Evolutionary conservation across 2,329 filamentous ascomycete species (phyloP).

Genomic region (Aspergillus hiratsukae): DNA sequence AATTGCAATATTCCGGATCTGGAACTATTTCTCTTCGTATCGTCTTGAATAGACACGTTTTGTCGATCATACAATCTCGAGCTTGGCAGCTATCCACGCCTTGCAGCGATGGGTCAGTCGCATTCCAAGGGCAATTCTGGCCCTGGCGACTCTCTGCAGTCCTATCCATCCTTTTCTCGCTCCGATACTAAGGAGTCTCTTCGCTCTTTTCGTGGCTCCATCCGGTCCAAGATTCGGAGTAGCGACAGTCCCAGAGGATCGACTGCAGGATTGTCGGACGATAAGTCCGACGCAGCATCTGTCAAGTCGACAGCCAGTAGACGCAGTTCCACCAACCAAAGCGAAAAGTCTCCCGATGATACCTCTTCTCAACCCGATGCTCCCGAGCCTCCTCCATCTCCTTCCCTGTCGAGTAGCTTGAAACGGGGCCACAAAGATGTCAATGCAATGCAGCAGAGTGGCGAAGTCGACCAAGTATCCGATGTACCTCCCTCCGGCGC

Average conservation of each 20-base stretch:
- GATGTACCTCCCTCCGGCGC: conserved; percentile 76
- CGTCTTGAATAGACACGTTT: conserved; percentile 18
- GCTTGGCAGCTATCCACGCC: conserved; percentile 31
- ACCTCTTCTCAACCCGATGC: conserved; percentile 48
- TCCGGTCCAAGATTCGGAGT: conserved; percentile 75
- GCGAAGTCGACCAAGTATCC: conserved; percentile 91
- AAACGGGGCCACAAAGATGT: conserved; percentile 73
- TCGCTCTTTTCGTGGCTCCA: conserved; percentile 73
- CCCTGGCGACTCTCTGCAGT: conserved; percentile 63
- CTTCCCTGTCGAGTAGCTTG: conserved; percentile 71
- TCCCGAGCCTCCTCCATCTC: conserved; percentile 71
- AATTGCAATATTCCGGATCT: not conserved
- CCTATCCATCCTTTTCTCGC: conserved; percentile 86
- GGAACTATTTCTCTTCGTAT: conserved; percentile 12
- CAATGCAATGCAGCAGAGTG: conserved; percentile 72
- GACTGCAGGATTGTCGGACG: conserved; percentile 56
- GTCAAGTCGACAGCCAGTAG: conserved; percentile 64
- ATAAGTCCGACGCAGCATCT: conserved; percentile 72
- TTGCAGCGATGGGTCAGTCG: conserved; percentile 47
- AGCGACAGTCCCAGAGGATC: conserved; percentile 80
- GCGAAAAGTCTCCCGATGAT: conserved; percentile 32
- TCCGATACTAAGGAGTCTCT: conserved; percentile 91
- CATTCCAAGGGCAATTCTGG: conserved; percentile 53
- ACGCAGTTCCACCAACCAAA: conserved; percentile 25
- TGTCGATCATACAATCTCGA: conserved; percentile 19